phyloP scores from a whole-genome alignment of 176 grass and related monocot species.

The Bothriochloa decipiens region DNA sequence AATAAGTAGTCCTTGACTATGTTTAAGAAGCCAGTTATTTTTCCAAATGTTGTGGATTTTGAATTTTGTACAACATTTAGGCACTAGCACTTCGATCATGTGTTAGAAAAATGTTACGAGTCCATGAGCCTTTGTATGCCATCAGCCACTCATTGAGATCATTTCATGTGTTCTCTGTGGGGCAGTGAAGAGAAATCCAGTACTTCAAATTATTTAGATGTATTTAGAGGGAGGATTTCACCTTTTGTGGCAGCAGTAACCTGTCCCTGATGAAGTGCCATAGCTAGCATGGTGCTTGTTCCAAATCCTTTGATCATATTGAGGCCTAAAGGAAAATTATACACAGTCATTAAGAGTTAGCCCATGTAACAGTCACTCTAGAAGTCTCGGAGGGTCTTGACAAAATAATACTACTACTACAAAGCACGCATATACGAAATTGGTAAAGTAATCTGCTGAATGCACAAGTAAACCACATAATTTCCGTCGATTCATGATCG shows the following conservation, averaged over 20 bases:
- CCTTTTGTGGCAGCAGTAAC: constrained; percentile 59
- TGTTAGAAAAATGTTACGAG: neutral
- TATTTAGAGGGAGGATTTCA: constrained; percentile 39
- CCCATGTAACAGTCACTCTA: too few species aligned
- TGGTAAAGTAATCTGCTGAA: neutral
- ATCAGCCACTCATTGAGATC: neutral
- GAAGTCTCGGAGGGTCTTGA: neutral
- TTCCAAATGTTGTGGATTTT: neutral
- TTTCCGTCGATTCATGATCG: neutral
- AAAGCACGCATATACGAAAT: neutral
- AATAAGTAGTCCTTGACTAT: neutral
- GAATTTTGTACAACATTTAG: neutral
- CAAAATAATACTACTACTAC: neutral
- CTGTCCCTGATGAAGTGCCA: constrained; percentile 41
- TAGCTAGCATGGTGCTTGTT: constrained; percentile 18
- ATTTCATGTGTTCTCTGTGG: neutral
- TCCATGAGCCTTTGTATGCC: neutral
- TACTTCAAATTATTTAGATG: neutral
- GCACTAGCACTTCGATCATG: neutral
- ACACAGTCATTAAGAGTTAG: neutral
- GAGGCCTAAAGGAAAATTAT: constrained; percentile 29
- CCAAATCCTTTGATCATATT: constrained; percentile 57
- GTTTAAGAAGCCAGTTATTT: neutral
- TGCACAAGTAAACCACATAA: neutral
- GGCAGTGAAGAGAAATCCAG: neutral